Evolutionary conservation across 164 flowering plant species (phyloP).

Genomic region (Vitis cinerea): DNA sequence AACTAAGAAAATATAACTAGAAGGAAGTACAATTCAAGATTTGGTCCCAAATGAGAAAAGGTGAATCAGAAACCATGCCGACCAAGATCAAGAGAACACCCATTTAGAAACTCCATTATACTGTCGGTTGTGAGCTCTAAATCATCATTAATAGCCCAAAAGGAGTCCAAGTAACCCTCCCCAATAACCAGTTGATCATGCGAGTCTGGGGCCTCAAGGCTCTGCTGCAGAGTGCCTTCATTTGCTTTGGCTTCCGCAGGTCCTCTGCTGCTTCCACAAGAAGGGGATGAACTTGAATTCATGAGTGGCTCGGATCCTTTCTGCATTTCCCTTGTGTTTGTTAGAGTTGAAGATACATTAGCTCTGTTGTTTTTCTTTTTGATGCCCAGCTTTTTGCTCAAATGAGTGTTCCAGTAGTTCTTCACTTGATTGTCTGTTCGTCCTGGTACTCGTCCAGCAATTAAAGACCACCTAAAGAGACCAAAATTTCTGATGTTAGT

Average conservation of each 20-base stretch:
- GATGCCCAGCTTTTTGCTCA: constrained; percentile 33
- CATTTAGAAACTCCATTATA: background rate
- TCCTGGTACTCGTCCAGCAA: constrained; percentile 46
- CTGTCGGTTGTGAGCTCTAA: constrained; percentile 7
- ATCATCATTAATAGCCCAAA: constrained; percentile 11
- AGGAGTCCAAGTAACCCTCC: background rate
- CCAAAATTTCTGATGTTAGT: background rate
- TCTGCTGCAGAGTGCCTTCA: background rate
- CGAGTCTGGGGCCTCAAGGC: background rate
- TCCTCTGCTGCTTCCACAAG: background rate
- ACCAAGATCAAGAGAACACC: constrained; percentile 1
- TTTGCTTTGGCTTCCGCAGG: background rate
- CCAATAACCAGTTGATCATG: background rate
- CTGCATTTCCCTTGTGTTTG: background rate
- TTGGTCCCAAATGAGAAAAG: too few species aligned
- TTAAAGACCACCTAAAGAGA: constrained; percentile 38
- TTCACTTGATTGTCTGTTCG: constrained; percentile 49
- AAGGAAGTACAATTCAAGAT: too few species aligned
- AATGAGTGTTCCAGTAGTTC: constrained; percentile 44
- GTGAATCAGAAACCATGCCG: background rate
- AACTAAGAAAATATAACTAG: too few species aligned
- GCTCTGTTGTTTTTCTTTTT: constrained; percentile 3
- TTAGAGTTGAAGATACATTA: background rate
- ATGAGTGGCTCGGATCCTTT: background rate
- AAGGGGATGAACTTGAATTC: background rate